Base-by-base conservation (phyloP, 1,139 yeast genomes). In the Yamadazyma blattariae region DNA sequence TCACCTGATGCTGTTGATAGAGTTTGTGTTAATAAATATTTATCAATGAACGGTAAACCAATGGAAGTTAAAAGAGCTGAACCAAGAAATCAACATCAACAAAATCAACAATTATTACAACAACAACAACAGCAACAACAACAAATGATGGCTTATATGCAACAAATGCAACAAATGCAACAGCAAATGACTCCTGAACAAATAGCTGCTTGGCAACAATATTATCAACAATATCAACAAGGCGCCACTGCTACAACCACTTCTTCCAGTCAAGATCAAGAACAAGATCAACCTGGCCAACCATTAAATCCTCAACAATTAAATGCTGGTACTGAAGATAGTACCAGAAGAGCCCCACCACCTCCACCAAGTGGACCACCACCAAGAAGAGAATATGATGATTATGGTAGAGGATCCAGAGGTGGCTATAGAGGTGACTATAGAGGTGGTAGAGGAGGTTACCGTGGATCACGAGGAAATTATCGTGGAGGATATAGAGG, bases 11-110 rank as follows among this genome's bases (percentile, higher is more conserved):
- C 97, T 10, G 97, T 92, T 30, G 98, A 92, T 54, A 74, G 82
- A 51, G 96, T 89, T 40, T 84, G 95, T 41, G 86, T 82, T 39
- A 84, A 83, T 58, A 85, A 86, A 62, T 87, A 80, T 54, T 74
- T 89, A 45, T 79, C 83, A 39, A 80, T 89, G 47, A 89, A 89
- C 57, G 96, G 95, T 35, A 87, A 84, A 59, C 80, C 88, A 32
- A 88, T 92, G 78, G 98, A 92, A 62, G 96, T 92, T 41, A 92
- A 92, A 62, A 79, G 96, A 51, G 99, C 99, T n/a, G 97, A 90
- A 57, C 97, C 98, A 45, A 77, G 97, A 59, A 72, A 73, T 27
- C 74, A 64, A 47, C 74, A 69, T 40, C 74, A 68, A 41, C 72
- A 61, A 44, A 59, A 57, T 40, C 68, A 61, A 38, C 51, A 54